Percentiles rank a stretch among this genome's conserved stretches.
Evolutionary conservation across 345 rosid species (phyloP).

Genomic region (Tarenaya hassleriana): DNA sequence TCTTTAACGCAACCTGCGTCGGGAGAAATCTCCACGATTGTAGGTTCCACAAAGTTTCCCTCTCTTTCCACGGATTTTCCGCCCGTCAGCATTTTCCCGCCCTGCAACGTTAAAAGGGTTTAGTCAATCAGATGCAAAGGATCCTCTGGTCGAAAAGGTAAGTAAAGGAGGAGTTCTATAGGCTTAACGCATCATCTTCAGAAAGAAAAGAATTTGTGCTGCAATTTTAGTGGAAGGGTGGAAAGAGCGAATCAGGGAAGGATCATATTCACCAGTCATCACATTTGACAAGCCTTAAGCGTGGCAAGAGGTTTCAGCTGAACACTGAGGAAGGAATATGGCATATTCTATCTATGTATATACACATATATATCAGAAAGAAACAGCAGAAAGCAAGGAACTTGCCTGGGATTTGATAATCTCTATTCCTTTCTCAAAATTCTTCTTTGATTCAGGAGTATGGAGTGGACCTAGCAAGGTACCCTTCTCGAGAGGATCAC

Average conservation of each 20-base stretch:
- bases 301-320: background rate
- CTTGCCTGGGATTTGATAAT: constrained; percentile 78
- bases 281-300: too few relatives aligned
- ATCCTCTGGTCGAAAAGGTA: too few relatives aligned
- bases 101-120: constrained; percentile 44
- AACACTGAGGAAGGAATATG: too few relatives aligned
- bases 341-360: too few relatives aligned
- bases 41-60: constrained; percentile 94
- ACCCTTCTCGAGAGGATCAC: constrained; percentile 82
- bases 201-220: background rate
- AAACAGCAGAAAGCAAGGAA: constrained; percentile 20
- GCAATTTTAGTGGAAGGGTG: too few relatives aligned
- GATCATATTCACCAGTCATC: too few relatives aligned
- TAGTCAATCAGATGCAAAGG: background rate
- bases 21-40: constrained; percentile 80
- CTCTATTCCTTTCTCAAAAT: constrained; percentile 76
- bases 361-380: too few relatives aligned
- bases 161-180: too few relatives aligned
- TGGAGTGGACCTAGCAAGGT: constrained; percentile 84
- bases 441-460: constrained; percentile 65
- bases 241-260: too few relatives aligned
- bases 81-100: constrained; percentile 78
- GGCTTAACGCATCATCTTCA: background rate
- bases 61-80: constrained; percentile 59
- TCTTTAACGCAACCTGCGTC: constrained; percentile 67